These are phyloP conservation scores for Xylaria sp. DNA, from an alignment of 2,329 filamentous ascomycete genomes.

Conservation along the genomic window DNA sequence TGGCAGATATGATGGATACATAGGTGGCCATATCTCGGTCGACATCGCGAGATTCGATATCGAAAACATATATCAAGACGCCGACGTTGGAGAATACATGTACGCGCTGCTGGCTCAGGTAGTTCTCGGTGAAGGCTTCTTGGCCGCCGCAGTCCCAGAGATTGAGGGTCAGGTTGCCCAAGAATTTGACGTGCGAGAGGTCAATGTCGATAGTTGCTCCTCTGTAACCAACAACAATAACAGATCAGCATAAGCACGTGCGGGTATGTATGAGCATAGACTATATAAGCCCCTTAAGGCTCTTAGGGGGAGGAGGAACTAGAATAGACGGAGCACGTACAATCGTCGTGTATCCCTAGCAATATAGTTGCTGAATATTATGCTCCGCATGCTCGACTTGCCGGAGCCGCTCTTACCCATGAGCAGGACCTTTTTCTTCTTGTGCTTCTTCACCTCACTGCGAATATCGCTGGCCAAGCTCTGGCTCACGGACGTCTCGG, in stretches of 20 bases:
- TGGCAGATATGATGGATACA: conserved; percentile 83
- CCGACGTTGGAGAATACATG: conserved; percentile 97
- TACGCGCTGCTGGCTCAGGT: conserved; percentile 90
- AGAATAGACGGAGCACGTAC: conserved; percentile 46
- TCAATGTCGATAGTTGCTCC: conserved; percentile 98
- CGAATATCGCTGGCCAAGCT: conserved; percentile 45
- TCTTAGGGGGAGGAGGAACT: neutral
- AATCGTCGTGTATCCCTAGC: conserved; percentile 92
- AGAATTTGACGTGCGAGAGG: conserved; percentile 97
- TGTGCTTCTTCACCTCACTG: conserved; percentile 67
- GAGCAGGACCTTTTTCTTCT: conserved; percentile 85
- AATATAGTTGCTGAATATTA: conserved; percentile 99
- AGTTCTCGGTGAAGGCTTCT: conserved; percentile 98
- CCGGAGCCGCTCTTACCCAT: conserved; percentile 98
- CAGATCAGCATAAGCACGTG: conserved; percentile 4
- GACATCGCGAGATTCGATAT: conserved; percentile 95
- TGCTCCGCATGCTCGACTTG: conserved; percentile 97
- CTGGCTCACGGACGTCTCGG: conserved; percentile 37
- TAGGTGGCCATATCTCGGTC: conserved; percentile 93
- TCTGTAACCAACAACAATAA: conserved; percentile 43
- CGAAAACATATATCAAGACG: conserved; percentile 98
- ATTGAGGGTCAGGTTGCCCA: conserved; percentile 95
- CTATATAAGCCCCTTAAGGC: neutral
- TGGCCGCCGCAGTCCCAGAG: conserved; percentile 99
- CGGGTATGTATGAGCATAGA: neutral